Conservation (phyloP, 1,139 yeast genomes). For the Nakaseomyces sp. region DNA sequence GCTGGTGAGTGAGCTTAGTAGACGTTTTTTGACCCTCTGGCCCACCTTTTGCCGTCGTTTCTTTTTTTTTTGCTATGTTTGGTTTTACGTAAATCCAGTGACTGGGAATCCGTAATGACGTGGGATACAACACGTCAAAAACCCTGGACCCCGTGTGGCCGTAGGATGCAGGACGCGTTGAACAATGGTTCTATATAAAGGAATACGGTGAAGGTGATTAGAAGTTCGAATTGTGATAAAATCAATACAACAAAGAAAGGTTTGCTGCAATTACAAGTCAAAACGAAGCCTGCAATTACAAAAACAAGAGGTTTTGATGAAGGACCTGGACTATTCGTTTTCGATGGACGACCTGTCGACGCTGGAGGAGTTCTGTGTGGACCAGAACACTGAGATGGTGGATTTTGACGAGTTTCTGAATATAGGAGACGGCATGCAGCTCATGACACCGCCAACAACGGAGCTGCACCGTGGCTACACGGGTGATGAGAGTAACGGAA, state of each 20-base stretch:
- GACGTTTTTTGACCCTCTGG: not conserved
- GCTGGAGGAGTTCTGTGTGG: not conserved
- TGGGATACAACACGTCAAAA: no score
- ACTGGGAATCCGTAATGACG: no score
- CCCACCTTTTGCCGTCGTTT: not conserved
- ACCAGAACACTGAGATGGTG: not conserved
- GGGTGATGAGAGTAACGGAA: not conserved
- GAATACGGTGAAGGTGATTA: no score
- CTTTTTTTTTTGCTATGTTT: not conserved
- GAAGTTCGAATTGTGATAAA: no score
- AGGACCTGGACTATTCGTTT: conserved; percentile 5
- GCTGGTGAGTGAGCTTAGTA: no score
- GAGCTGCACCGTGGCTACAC: not conserved
- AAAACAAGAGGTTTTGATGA: not conserved
- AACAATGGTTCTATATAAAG: no score
- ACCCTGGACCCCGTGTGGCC: no score
- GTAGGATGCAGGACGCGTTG: no score
- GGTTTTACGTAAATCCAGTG: not conserved
- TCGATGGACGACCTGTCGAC: conserved; percentile 4
- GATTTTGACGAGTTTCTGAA: conserved; percentile 5
- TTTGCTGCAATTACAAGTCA: no score
- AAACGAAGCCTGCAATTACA: no score
- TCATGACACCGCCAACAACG: conserved; percentile 3
- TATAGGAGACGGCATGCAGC: conserved; percentile 4
- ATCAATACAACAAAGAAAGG: no score